Evolutionary conservation across 202 grass and related monocot genomes (phyloP).

Genomic region (Eragrostis tef): DNA sequence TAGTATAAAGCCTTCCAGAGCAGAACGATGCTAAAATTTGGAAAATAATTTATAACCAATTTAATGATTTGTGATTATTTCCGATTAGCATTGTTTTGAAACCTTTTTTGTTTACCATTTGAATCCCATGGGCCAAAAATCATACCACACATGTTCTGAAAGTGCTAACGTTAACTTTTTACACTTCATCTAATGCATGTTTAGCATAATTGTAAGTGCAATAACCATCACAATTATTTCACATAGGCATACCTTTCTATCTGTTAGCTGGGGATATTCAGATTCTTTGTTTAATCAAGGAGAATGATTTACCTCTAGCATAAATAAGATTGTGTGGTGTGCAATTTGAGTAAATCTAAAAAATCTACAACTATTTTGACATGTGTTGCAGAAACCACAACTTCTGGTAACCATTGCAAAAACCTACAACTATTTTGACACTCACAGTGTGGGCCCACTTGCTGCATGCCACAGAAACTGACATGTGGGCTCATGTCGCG

Average conservation of each 20-base stretch:
- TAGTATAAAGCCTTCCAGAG: constrained; percentile 17
- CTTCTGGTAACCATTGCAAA: too few species aligned
- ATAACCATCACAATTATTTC: not conserved
- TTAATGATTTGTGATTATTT: too few species aligned
- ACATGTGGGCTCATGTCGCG: too few species aligned
- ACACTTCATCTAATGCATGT: not conserved
- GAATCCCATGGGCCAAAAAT: not conserved
- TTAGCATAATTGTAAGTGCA: not conserved
- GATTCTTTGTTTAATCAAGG: not conserved
- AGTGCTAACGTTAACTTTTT: not conserved
- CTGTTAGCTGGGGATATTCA: not conserved
- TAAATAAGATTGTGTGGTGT: not conserved
- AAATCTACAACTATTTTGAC: too few species aligned
- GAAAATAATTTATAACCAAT: not conserved
- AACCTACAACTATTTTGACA: too few species aligned
- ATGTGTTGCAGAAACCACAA: too few species aligned
- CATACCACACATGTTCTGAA: not conserved
- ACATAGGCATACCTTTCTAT: not conserved
- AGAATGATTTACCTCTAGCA: not conserved
- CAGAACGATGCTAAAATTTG: not conserved
- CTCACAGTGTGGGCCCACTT: too few species aligned
- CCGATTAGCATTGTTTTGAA: too few species aligned
- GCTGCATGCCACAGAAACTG: too few species aligned
- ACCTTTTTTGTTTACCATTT: constrained; percentile 13
- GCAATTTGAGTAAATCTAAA: too few species aligned